phyloP scores from a whole-genome alignment of 179 eudicot species.

The Actinidia chinensis region DNA sequence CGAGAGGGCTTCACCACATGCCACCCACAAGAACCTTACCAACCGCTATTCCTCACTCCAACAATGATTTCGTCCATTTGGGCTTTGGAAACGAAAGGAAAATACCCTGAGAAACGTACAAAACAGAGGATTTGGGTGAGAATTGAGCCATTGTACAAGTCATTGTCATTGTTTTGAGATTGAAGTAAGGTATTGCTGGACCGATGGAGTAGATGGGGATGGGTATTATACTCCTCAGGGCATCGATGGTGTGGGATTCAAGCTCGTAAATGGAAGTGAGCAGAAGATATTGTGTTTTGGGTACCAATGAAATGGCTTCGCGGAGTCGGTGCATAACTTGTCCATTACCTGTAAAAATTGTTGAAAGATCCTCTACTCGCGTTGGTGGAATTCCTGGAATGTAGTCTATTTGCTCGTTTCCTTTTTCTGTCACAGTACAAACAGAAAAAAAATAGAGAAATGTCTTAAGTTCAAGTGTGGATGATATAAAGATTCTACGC shows the following conservation, averaged over 20 bases:
- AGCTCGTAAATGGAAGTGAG: constrained; percentile 51
- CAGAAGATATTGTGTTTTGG: constrained; percentile 44
- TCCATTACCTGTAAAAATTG: constrained; percentile 31
- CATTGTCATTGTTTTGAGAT: background rate
- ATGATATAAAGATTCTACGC: too few species aligned
- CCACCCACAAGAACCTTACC: constrained; percentile 52
- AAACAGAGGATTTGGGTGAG: constrained; percentile 54
- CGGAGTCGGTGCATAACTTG: background rate
- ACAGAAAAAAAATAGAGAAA: background rate
- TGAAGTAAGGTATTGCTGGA: constrained; percentile 34
- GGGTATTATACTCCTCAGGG: constrained; percentile 16
- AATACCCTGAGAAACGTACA: constrained; percentile 65
- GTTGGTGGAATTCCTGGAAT: constrained; percentile 63
- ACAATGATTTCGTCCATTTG: constrained; percentile 50
- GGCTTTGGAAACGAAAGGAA: constrained; percentile 45
- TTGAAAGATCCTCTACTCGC: constrained; percentile 44
- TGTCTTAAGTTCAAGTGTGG: too few species aligned
- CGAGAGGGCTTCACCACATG: constrained; percentile 38
- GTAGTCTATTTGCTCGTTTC: constrained; percentile 46
- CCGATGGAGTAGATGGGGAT: constrained; percentile 32
- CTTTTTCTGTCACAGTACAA: constrained; percentile 26
- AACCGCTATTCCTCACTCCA: constrained; percentile 47
- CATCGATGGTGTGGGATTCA: constrained; percentile 40
- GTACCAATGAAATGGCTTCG: constrained; percentile 20
- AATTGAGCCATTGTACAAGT: constrained; percentile 49